These are phyloP conservation scores for Serendipita indica DNA, from an alignment of 768 basidiomycete genomes.

Conservation along the genomic window DNA sequence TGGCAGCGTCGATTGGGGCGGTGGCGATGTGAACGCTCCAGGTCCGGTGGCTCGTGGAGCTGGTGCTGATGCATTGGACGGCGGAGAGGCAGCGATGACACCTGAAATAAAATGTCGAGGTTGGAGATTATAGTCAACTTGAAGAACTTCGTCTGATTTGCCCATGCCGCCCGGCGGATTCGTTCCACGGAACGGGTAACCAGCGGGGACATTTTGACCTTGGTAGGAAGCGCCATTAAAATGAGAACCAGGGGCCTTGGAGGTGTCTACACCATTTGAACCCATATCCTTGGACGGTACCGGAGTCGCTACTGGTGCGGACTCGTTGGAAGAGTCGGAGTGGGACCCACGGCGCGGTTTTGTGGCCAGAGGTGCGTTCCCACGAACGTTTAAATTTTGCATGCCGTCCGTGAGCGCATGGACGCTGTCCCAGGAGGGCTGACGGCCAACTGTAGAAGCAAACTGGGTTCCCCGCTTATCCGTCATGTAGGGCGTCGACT, in stretches of 20 bases:
- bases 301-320: slow-evolving; percentile 1
- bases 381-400: slow-evolving; percentile 2
- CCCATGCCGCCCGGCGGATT: neutral
- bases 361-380: neutral
- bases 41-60: neutral
- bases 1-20: neutral
- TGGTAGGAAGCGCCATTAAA: neutral
- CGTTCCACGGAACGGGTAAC: neutral
- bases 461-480: neutral
- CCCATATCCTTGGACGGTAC: neutral
- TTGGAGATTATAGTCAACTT: slow-evolving; percentile 43
- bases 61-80: neutral
- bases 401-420: slow-evolving; percentile 3
- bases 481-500: neutral
- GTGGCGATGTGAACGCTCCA: neutral
- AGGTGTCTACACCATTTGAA: neutral
- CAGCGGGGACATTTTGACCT: neutral
- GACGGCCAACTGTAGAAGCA: neutral
- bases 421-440: neutral
- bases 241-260: neutral
- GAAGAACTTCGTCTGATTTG: slow-evolving; percentile 14
- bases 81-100: neutral
- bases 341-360: slow-evolving; percentile 1
- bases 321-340: neutral
- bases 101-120: slow-evolving; percentile 35